Percentiles rank a stretch among this genome's conserved stretches.
These are phyloP conservation scores for Neurospora tetrasperma DNA, from an alignment of 495 filamentous ascomycete species.

Conservation along the genomic window DNA sequence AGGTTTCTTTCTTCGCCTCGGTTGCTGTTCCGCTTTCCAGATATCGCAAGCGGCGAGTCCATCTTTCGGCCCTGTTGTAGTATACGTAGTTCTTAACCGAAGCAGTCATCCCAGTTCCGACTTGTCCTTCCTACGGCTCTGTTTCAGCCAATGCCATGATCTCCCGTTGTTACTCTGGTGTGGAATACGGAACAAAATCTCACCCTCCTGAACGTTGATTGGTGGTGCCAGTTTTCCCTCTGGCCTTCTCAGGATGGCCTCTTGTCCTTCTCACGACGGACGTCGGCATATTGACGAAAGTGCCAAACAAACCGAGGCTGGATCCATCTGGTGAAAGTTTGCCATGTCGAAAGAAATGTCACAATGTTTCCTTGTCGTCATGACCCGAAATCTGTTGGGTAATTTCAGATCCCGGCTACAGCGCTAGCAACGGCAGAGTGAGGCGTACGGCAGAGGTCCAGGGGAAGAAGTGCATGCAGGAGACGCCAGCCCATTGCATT, in stretches of 20 bases:
- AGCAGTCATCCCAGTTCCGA: neutral
- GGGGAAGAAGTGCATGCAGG: neutral
- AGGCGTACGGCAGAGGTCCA: neutral
- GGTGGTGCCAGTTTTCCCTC: neutral
- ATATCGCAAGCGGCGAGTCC: neutral
- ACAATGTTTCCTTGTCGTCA: neutral
- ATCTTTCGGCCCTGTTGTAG: neutral
- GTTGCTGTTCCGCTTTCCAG: neutral
- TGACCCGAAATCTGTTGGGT: neutral
- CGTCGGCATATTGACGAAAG: neutral
- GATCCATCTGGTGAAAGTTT: neutral
- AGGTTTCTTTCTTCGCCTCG: neutral
- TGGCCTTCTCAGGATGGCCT: neutral
- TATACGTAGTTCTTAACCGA: neutral
- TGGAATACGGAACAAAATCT: neutral
- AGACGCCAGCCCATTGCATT: neutral
- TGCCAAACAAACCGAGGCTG: neutral
- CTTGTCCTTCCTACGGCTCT: neutral
- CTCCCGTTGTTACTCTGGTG: neutral
- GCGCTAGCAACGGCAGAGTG: neutral
- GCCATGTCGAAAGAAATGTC: neutral
- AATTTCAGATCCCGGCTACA: neutral
- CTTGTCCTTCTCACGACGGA: neutral
- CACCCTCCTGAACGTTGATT: neutral
- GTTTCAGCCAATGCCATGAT: neutral